Evolutionary conservation across 2,329 filamentous ascomycete species (phyloP).

Genomic region (Pseudopithomyces chartarum): DNA sequence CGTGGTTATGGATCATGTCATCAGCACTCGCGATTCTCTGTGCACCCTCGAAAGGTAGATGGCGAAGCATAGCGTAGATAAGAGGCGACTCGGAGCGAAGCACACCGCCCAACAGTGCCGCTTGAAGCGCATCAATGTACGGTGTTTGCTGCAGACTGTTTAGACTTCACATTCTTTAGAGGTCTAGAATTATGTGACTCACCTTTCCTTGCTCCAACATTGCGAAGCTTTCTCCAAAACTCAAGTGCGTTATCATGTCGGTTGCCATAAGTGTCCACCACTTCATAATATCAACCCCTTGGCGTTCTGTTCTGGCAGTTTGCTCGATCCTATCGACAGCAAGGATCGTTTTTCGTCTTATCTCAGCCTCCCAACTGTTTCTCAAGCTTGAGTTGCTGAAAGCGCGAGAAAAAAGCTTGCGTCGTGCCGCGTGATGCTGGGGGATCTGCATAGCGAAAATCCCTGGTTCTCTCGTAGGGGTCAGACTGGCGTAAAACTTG

Average conservation of each 20-base stretch:
- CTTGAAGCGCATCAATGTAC: constrained; percentile 37
- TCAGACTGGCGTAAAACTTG: constrained; percentile 42
- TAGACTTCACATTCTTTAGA: background rate
- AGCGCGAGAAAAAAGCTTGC: constrained; percentile 42
- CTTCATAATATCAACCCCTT: constrained; percentile 39
- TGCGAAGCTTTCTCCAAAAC: constrained; percentile 47
- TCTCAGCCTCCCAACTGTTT: constrained; percentile 43
- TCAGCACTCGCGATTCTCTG: constrained; percentile 17
- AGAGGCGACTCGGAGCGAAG: constrained; percentile 40
- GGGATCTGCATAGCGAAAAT: constrained; percentile 47
- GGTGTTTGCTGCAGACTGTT: constrained; percentile 14
- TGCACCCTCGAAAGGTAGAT: constrained; percentile 8
- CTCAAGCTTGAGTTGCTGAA: constrained; percentile 44
- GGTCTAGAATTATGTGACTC: background rate
- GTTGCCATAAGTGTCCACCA: constrained; percentile 48
- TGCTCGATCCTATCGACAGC: constrained; percentile 38
- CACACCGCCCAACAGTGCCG: constrained; percentile 32
- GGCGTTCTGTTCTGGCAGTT: constrained; percentile 17
- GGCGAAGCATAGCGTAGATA: constrained; percentile 23
- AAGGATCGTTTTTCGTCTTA: constrained; percentile 37
- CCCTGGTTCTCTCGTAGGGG: constrained; percentile 26
- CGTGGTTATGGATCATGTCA: constrained; percentile 16
- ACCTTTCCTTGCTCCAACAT: constrained; percentile 45
- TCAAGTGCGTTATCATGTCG: constrained; percentile 45
- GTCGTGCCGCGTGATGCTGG: constrained; percentile 40